Evolutionary conservation across 1,139 yeast species (phyloP).

Genomic region (Yamadazyma atlantica): DNA sequence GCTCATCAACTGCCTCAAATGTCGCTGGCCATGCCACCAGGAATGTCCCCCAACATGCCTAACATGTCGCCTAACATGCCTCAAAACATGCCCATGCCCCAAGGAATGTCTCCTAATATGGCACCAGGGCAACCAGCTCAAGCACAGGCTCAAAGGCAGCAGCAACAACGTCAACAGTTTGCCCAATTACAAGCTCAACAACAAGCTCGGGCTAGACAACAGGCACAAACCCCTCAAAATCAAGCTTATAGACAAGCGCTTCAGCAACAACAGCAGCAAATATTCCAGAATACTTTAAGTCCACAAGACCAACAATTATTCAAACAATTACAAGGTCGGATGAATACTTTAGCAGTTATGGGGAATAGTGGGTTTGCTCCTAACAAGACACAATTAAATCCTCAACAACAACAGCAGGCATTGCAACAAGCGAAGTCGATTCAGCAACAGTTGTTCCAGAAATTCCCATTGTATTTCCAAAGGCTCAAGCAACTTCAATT

Average conservation of each 20-base stretch:
- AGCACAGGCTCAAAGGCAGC: constrained; percentile 9
- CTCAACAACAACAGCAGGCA: constrained; percentile 49
- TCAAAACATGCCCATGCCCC: too few relatives aligned
- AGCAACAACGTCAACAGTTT: constrained; percentile 4
- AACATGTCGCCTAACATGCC: constrained; percentile 1
- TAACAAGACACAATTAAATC: constrained; percentile 41
- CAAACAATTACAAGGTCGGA: constrained; percentile 42
- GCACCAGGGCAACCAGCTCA: constrained; percentile 25
- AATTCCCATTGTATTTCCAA: constrained; percentile 47
- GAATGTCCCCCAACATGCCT: constrained; percentile 3
- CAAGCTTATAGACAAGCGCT: constrained; percentile 19
- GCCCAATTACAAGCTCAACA: constrained; percentile 3
- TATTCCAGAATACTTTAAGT: constrained; percentile 41
- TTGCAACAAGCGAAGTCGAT: constrained; percentile 43
- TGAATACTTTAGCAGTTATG: constrained; percentile 45
- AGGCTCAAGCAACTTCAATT: constrained; percentile 43
- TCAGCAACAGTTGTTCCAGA: constrained; percentile 45
- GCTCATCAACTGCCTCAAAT: constrained; percentile 4
- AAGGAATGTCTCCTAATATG: neutral
- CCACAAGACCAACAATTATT: constrained; percentile 47
- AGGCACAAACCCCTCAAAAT: constrained; percentile 2
- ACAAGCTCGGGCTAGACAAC: constrained; percentile 2
- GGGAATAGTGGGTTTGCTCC: constrained; percentile 48
- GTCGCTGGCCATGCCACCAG: neutral
- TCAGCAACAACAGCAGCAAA: constrained; percentile 49